These are phyloP conservation scores for Curvularia sp. DNA, from an alignment of 2,329 filamentous ascomycete genomes.

Conservation along the genomic window DNA sequence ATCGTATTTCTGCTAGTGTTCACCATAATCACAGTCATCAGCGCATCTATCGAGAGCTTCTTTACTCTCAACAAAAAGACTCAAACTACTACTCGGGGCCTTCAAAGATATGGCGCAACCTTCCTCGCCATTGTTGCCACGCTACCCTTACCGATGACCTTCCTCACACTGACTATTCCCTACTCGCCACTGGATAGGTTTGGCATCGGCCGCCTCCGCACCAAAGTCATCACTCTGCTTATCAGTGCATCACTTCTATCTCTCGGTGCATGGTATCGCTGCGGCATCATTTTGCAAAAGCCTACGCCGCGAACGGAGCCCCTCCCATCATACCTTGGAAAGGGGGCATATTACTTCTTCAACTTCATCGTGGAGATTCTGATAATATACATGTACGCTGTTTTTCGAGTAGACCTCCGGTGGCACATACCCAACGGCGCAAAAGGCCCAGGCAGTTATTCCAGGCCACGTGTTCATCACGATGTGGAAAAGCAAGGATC, in stretches of 20 bases:
- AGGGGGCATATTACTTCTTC: conserved; percentile 79
- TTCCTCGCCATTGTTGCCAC: conserved; percentile 71
- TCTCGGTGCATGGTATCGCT: conserved; percentile 73
- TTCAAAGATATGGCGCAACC: conserved; percentile 69
- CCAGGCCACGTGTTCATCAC: conserved; percentile 14
- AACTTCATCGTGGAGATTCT: conserved; percentile 77
- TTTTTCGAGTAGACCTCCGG: conserved; percentile 73
- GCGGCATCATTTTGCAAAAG: conserved; percentile 63
- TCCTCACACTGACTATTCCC: conserved; percentile 57
- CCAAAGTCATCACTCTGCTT: conserved; percentile 71
- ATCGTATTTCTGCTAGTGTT: conserved; percentile 66
- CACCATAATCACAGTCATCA: conserved; percentile 71
- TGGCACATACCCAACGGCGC: conserved; percentile 78
- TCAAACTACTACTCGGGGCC: conserved; percentile 62
- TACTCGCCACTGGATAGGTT: conserved; percentile 62
- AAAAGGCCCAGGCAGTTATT: conserved; percentile 53
- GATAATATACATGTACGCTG: conserved; percentile 70
- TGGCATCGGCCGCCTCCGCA: conserved; percentile 69
- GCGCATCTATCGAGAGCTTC: conserved; percentile 67
- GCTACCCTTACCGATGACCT: conserved; percentile 67
- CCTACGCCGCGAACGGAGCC: conserved; percentile 54
- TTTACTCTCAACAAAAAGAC: conserved; percentile 66
- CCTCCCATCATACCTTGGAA: conserved; percentile 74
- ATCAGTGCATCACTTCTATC: conserved; percentile 66
- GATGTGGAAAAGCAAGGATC: conserved; percentile 32